Base-by-base conservation (phyloP, 352 stramenopile species). In the Pythium folliculosum region DNA sequence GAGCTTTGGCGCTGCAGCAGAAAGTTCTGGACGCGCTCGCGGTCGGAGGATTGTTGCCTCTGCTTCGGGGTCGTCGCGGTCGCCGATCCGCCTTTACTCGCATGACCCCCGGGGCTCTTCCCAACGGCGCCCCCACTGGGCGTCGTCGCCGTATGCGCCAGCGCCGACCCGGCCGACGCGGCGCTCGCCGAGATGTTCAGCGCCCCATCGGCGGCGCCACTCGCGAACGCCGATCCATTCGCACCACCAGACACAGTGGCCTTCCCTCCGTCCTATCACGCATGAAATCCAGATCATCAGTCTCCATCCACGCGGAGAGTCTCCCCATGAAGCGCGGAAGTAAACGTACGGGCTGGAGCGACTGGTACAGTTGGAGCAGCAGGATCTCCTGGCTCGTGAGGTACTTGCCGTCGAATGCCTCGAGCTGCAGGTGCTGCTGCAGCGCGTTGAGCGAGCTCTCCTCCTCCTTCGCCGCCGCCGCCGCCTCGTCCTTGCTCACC, bases 321-420 rank as follows among this genome's bases (percentile, higher is more conserved):
- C 19, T 13, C 16, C 43, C 19, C 14, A 32, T 2, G 13, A 44
- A 35, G 25, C 37, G 27, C 12, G 5, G 21, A 27, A 54, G 32
- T 55, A n/a, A 32, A 73, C 71, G 48, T 51, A 75, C 76, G 16
- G 60, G n/a, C 17, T 60, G 47, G 45, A 77, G 66, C 49, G 80
- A 69, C 58, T 87, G 69, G 61, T 88, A 94, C 35, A 92, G 77
- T 60, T 91, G 76, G 27, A 88, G 56, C 27, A 94, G 66, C 22
- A 92, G 70, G 35, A 91, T 91, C 71, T 94, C 86, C 69, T 94
- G 86, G 44, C 74, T 70, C 44, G 86, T 94, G 47, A 94, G 81
- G 76, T 91, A 94, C 65, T 88, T 88, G 13, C 79, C 81, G 13
- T 83, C 77, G 52, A 74, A 85, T 5, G 80, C 75, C 61, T 90